Base-by-base conservation (phyloP, 2,329 filamentous ascomycete genomes). In the Daldinia eschscholtzii region DNA sequence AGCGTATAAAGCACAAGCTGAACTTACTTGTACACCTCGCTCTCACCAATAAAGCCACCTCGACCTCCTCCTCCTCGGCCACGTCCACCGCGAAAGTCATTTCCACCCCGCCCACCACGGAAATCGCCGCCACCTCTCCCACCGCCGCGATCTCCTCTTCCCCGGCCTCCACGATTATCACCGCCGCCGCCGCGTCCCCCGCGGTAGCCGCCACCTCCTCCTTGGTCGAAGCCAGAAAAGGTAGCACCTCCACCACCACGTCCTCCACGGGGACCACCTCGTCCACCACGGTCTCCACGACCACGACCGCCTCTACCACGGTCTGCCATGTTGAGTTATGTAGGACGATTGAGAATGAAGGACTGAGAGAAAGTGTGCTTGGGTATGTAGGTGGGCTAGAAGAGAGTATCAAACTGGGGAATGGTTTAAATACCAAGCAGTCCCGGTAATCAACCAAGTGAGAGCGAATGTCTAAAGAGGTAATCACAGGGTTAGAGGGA, bases 21-120 rank as follows among this genome's bases (percentile, higher is more conserved):
- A 20, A 75, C 78, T 70, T 66, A 81, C 80, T 42, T 72, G 65
- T 78, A 81, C 1, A 80, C 73, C 2, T 73, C 26, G 2, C 65
- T 55, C 50, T 78, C 73, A 46, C 69, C 74, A 4, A 59, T 65
- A 44, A 76, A 77, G n/a, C 71, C 68, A 3, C 72, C 70, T 2
- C 76, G 67, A 6, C 80, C 71, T 60, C 68, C 66, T 20, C 80
- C 71, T 60, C 68, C 66, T 20, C 61, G 57, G 33, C 67, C 64
- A 9, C 64, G 48, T 4, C 73, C 52, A 33, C 64, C 71, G 52
- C 60, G 66, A 23, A 61, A 69, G 9, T 72, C 73, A 12, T 73
- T 70, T 15, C 68, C 70, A 26, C 61, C 70, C 37, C 55, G 35
- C 9, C 44, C 53, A 20, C 65, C 70, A 33, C 53, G 53, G 23